These are phyloP conservation scores for Trichoderma citrinoviride DNA, from an alignment of 2,329 filamentous ascomycete species.

Conservation along the genomic window DNA sequence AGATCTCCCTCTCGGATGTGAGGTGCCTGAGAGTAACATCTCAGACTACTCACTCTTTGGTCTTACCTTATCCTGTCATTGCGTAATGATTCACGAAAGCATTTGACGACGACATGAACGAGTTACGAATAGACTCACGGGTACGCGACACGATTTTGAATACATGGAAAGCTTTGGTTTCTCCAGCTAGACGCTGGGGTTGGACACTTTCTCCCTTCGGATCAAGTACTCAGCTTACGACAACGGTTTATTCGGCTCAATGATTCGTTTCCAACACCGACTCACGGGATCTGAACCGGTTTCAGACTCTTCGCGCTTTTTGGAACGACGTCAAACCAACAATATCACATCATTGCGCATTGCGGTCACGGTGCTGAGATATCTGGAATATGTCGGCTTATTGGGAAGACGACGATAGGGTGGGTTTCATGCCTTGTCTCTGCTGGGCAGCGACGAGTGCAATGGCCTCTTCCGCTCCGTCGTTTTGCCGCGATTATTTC, in stretches of 20 bases:
- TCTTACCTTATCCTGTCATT: constrained; percentile 43
- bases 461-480: constrained; percentile 12
- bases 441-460: constrained; percentile 36
- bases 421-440: constrained; percentile 28
- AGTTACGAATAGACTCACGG: constrained; percentile 28
- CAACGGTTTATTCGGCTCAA: constrained; percentile 33
- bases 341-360: constrained; percentile 36
- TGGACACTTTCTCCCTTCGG: constrained; percentile 30
- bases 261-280: constrained; percentile 16
- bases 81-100: constrained; percentile 46
- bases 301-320: constrained; percentile 24
- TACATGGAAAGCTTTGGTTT: constrained; percentile 30
- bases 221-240: constrained; percentile 28
- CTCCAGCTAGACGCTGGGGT: constrained; percentile 36
- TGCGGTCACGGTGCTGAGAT: constrained; percentile 32
- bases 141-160: constrained; percentile 34
- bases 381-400: constrained; percentile 38
- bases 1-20: constrained; percentile 26
- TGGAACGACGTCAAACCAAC: constrained; percentile 31
- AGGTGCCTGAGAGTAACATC: not conserved
- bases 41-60: constrained; percentile 38
- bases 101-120: constrained; percentile 41
- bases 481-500: constrained; percentile 12
- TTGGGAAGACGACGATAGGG: constrained; percentile 34
- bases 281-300: constrained; percentile 31